Evolutionary conservation across 441 rosid genomes (phyloP), one percentile per base, ranked within the genome.

Genomic region (Daphne laureola): DNA sequence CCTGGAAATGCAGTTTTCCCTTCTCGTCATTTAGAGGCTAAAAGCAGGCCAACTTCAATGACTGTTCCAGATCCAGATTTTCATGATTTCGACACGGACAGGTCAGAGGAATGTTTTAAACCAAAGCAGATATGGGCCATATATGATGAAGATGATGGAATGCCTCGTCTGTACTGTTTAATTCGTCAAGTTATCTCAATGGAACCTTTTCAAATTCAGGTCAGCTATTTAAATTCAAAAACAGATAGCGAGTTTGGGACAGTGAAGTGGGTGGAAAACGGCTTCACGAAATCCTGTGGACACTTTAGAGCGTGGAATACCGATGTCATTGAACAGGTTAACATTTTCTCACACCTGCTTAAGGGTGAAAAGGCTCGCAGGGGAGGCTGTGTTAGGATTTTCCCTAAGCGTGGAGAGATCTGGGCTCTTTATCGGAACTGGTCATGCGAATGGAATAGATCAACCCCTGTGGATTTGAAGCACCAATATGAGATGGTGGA

Each of bases 401-500:
- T 77, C 72, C 99, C 97, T 8, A 82, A 76, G 70, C 73, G 83
- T 17, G 96, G 97, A 56, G 87, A 83, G 59, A 73, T 93, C 49
- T 93, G 99, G 99, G 98, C 98, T 54, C 75, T 93, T 45, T 93
- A 93, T 73, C 75, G 71, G 48, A 87, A 93, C 61, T 89, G 99
- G 99, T 87, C 99, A 23, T 62, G 74, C 3, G 78, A 82, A 52
- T 93, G 99, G 99, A 53, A 76, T 61, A 64, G 81, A 45, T 82
- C 87, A 52, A 93, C 99, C 17, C 85, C 97, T 6, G 87, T 78
- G 18, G 67, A 82, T 23, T 81, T 84, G 48, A 80, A 96, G 78
- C 96, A 93, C 72, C 86, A 72, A 51, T 93, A 93, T 49, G 99
- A 90, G 77, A 93, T 93, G 99, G 97, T 93, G 9, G 97, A 89